phyloP scores from a whole-genome alignment of 176 grass and related monocot genomes.

The Zoysia pacifica region DNA sequence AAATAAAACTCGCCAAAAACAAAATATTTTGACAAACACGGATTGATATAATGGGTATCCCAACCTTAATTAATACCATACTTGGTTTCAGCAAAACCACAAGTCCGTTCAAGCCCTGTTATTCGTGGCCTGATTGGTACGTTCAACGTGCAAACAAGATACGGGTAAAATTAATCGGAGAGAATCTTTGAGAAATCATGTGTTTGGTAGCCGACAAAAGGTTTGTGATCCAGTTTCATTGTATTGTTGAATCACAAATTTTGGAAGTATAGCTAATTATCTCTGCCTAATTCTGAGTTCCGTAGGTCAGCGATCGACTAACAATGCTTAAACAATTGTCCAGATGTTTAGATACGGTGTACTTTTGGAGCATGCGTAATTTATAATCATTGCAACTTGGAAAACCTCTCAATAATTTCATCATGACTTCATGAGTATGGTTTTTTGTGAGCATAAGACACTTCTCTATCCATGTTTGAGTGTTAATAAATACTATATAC shows the following conservation, averaged over 20 bases:
- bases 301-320: too few species aligned
- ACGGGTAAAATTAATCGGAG: neutral
- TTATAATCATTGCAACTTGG: slow-evolving; percentile 9
- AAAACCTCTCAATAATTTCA: too few species aligned
- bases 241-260: slow-evolving; percentile 11
- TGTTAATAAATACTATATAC: too few species aligned
- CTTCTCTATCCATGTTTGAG: too few species aligned
- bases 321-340: neutral
- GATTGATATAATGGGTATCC: neutral
- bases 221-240: neutral
- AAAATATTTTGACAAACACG: neutral
- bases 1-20: neutral
- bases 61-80: neutral
- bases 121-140: neutral
- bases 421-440: too few species aligned
- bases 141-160: neutral
- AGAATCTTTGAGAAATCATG: slow-evolving; percentile 15
- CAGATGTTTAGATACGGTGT: neutral
- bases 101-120: neutral
- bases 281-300: neutral
- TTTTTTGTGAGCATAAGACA: too few species aligned
- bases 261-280: slow-evolving; percentile 4
- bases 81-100: slow-evolving; percentile 9
- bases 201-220: neutral
- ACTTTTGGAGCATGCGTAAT: neutral